Conservation (phyloP, 2,329 filamentous ascomycete species). For the Ophiostoma ips region DNA sequence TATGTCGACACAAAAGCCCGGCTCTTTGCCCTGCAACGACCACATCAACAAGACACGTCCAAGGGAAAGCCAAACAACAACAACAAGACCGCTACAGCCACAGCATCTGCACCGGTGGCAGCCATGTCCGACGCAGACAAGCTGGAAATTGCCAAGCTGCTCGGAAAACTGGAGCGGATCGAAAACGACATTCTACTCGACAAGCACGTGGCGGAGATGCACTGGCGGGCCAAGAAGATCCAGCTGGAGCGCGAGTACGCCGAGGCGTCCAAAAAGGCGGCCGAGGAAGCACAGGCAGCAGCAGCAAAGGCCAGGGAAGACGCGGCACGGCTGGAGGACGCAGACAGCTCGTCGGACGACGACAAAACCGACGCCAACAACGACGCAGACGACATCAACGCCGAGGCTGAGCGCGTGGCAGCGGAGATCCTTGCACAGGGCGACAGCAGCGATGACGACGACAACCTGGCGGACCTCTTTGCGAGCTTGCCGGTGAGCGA, state of each 20-base stretch:
- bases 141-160: slow-evolving; percentile 47
- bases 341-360: slow-evolving; percentile 15
- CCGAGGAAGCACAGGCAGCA: slow-evolving; percentile 22
- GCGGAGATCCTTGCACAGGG: slow-evolving; percentile 43
- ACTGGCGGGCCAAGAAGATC: slow-evolving; percentile 48
- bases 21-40: slow-evolving; percentile 47
- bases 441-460: slow-evolving; percentile 40
- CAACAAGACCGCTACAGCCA: not conserved
- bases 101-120: not conserved
- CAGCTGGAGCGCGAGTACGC: slow-evolving; percentile 49
- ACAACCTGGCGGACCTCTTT: slow-evolving; percentile 40
- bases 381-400: slow-evolving; percentile 35
- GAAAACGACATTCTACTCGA: slow-evolving; percentile 70
- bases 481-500: slow-evolving; percentile 46
- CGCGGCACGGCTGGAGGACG: slow-evolving; percentile 15
- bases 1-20: slow-evolving; percentile 64
- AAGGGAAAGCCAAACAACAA: slow-evolving; percentile 21
- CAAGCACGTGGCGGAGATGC: slow-evolving; percentile 45
- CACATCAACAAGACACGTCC: slow-evolving; percentile 29
- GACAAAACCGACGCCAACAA: slow-evolving; percentile 20
- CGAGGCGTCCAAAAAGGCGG: slow-evolving; percentile 20
- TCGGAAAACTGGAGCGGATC: slow-evolving; percentile 62
- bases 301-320: slow-evolving; percentile 15
- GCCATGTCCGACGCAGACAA: slow-evolving; percentile 18
- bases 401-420: slow-evolving; percentile 44